Evolutionary conservation across 2,329 filamentous ascomycete species (phyloP), one percentile per base, ranked within the genome.

Genomic region (Penicillium sp.): DNA sequence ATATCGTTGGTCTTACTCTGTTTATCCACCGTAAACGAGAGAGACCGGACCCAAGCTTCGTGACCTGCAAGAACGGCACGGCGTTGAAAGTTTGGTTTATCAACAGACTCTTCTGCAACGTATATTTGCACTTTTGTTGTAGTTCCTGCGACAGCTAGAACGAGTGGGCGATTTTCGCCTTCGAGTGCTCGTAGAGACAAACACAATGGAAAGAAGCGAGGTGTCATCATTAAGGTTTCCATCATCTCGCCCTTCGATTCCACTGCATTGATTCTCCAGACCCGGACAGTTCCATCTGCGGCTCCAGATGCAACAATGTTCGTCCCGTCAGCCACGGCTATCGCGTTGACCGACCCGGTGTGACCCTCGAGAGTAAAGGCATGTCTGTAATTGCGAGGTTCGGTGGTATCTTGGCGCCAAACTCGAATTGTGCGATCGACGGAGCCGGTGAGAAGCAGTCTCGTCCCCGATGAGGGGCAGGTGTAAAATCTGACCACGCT

Each of bases 31-130:
- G 85, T 84, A 64, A 99, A 95, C 61, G 88, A 88, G 13, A 99
- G 80, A 14, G 91, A 93, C 48, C 93, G 84, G 47, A 99, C 86
- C 95, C 95, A 99, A 55, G 90, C 93, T 75, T 99, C 95, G 68
- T 99, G 95, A 3, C 95, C 95, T 0, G 86, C 83, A 21, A 99
- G 82, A 0, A 87, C 93, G 13, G 92, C 90, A 59, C 90, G 87
- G 8, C 90, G 81, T 27, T 82, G 80, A 66, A 96, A 96, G 1
- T 83, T 75, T 3, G 72, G 63, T 1, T 71, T 65, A 7, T 73
- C 66, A 16, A 65, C 53, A 7, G 71, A 67, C 33, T 79, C 68
- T 56, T 83, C 77, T 2, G 87, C 80, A 37, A 88, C 84, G 63
- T 90, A 93, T 11, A 98, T 80, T 66, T 97, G 92, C 47, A 99